Evolutionary conservation across 805 yeast species (phyloP), one percentile per base, ranked within the genome.

Genomic region (Cyberlindnera mycetangii): DNA sequence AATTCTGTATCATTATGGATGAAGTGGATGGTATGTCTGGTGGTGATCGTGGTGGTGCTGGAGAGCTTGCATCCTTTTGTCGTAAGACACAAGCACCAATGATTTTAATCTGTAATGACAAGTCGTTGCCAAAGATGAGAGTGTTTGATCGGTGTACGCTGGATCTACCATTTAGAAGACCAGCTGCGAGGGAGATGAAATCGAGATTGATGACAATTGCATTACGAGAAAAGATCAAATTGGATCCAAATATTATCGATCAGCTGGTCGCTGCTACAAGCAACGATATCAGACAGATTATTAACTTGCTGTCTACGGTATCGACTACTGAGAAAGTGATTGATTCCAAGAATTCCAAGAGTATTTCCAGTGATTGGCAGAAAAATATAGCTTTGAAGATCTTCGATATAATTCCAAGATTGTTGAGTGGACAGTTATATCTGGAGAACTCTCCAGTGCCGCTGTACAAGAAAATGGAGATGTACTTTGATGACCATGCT

Each of bases 21-120:
- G 99, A 93, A 69, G 98, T 93, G 24, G 99, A 93, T 64, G 99
- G 99, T 55, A 93, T 93, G 98, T 88, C 96, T 32, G 89, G 95
- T 60, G 99, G 99, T 52, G 99, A 93, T 66, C 83, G 93, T 56
- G 99, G 99, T 49, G 99, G 99, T 51, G 96, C 93, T 21, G 97
- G 97, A 19, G 95, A 89, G 48, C 74, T 93, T 65, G 89, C 97
- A 0, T 81, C 84, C 32, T 84, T 88, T 55, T 90, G 97, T 61
- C 75, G 84, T 34, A 83, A 81, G 40, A 89, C 98, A 0, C 75
- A 81, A 35, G 87, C 92, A 55, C 99, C 99, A 14, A 76, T 93
- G 69, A 89, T 93, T 47, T 72, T 92, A 42, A 90, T 93, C 50
- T 92, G 98, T 69, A 93, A 93, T 67, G 99, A 93, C 62, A 83